Conservation (phyloP, 805 yeast genomes). For the Lipomyces yamadae region DNA sequence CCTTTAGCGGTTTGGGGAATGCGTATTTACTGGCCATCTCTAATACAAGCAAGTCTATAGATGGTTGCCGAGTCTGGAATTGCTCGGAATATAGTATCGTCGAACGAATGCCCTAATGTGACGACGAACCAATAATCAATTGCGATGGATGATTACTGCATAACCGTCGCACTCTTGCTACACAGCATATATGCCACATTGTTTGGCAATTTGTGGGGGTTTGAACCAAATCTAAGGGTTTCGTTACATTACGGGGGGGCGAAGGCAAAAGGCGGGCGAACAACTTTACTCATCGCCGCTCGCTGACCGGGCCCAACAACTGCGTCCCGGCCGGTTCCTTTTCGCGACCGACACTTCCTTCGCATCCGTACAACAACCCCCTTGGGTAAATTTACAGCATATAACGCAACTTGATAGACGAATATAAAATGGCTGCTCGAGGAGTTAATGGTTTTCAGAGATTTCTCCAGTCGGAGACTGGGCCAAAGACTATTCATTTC, state of each 20-base stretch:
- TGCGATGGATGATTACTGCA: background rate
- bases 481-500: constrained; percentile 96
- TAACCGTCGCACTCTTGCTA: background rate
- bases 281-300: background rate
- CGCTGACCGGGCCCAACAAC: background rate
- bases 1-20: constrained; percentile 62
- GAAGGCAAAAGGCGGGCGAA: background rate
- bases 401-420: background rate
- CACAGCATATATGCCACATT: background rate
- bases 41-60: background rate
- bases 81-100: background rate
- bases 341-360: background rate
- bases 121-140: background rate
- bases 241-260: background rate
- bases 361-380: background rate
- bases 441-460: constrained; percentile 54
- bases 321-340: background rate
- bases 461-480: constrained; percentile 84
- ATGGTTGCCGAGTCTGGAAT: background rate
- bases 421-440: constrained; percentile 17
- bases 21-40: constrained; percentile 45
- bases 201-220: background rate
- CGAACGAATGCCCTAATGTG: background rate
- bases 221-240: background rate
- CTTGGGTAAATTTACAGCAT: background rate